Conservation (phyloP, 2,329 filamentous ascomycete genomes). For the Beauveria brongniartii region DNA sequence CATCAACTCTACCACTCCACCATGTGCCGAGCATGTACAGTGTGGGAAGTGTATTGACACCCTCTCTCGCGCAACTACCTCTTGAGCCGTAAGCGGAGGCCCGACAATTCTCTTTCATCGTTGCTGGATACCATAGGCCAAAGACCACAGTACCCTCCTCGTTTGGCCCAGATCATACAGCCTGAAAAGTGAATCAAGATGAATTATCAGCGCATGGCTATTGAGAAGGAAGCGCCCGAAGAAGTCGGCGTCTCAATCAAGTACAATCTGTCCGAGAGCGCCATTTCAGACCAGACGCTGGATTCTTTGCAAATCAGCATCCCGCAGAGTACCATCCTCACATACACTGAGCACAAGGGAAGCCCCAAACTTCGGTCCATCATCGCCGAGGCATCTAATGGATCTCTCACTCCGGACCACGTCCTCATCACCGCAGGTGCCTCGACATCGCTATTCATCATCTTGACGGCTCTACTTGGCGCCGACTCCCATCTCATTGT, state of each 20-base stretch:
- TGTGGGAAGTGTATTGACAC: not conserved
- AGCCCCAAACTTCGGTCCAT: constrained; percentile 13
- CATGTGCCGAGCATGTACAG: not conserved
- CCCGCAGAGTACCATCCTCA: not conserved
- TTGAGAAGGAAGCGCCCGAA: constrained; percentile 19
- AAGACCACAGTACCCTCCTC: not conserved
- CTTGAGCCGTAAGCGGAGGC: not conserved
- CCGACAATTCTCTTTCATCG: not conserved
- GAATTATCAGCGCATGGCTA: constrained; percentile 19
- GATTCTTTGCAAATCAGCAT: constrained; percentile 11
- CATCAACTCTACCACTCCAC: not conserved
- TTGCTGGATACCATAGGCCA: not conserved
- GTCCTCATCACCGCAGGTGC: constrained; percentile 18
- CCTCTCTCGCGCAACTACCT: not conserved
- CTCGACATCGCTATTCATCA: constrained; percentile 17
- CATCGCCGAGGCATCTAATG: constrained; percentile 12
- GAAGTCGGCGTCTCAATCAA: constrained; percentile 18
- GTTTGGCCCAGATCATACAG: not conserved
- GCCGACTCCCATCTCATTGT: constrained; percentile 16
- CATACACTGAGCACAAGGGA: constrained; percentile 6
- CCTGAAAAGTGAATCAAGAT: constrained; percentile 8
- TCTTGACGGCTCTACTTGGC: constrained; percentile 15
- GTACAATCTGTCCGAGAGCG: constrained; percentile 19
- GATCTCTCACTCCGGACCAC: constrained; percentile 12
- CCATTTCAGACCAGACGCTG: constrained; percentile 17